Evolutionary conservation across 345 rosid species (phyloP).

Genomic region (Rhizophora mangle): DNA sequence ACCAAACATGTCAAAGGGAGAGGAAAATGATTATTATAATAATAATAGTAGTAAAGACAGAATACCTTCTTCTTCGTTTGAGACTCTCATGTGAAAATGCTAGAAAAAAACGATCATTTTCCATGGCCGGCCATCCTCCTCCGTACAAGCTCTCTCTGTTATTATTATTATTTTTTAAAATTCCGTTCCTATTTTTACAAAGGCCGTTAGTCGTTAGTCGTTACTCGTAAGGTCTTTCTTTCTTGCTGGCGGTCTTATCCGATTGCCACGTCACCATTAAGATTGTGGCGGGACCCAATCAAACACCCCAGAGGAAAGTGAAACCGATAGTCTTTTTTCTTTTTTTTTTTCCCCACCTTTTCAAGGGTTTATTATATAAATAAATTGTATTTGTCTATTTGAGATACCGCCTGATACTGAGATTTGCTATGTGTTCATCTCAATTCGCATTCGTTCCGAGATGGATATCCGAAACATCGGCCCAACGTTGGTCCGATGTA

Average conservation of each 20-base stretch:
- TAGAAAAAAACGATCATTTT: not conserved
- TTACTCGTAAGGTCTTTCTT: not conserved
- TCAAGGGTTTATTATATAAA: too few species aligned
- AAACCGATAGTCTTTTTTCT: too few species aligned
- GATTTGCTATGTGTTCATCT: too few species aligned
- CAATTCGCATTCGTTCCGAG: too few species aligned
- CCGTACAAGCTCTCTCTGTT: not conserved
- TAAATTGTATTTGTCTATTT: too few species aligned
- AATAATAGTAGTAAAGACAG: not conserved
- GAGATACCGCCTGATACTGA: too few species aligned
- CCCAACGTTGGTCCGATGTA: too few species aligned
- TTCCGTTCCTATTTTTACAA: not conserved
- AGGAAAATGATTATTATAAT: not conserved
- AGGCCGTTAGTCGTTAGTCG: not conserved
- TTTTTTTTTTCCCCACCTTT: too few species aligned
- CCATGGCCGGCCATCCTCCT: not conserved
- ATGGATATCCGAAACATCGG: too few species aligned
- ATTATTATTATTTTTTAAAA: not conserved
- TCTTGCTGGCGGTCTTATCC: not conserved
- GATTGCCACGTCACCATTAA: not conserved
- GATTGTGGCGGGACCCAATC: not conserved
- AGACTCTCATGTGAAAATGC: not conserved
- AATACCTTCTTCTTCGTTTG: conserved; percentile 1
- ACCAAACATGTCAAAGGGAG: not conserved
- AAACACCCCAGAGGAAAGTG: too few species aligned